Base-by-base conservation (phyloP, 2,329 filamentous ascomycete genomes). In the Nectriaceae sp. region DNA sequence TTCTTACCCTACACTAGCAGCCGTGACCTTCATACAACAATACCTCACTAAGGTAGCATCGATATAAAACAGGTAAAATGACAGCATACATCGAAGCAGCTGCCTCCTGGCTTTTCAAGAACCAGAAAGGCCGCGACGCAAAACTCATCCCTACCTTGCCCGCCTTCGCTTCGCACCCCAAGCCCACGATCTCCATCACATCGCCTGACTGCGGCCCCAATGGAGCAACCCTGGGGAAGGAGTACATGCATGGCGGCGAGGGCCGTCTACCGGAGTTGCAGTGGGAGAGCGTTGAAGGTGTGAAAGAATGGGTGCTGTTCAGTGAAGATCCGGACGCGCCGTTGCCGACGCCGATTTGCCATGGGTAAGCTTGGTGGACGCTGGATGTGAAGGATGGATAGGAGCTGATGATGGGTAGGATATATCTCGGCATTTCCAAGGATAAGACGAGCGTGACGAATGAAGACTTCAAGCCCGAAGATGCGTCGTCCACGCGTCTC, bases 311-410 rank as follows among this genome's bases (percentile, higher is more conserved):
- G 67, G 49, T 79, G 16, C 57, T 80, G 15, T 59, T 78, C 13
- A 64, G 61, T 33, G 75, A 78, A 49, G 74, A 80, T 44, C 74
- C 73, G 2, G 75, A 78, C 56, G 71, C 70, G 15, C 73, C 74
- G 16, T 42, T 77, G 22, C 68, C 72, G 5, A 71, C 65, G 10
- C 71, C 75, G 5, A 66, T 74, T n/a, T 67, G 68, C 21, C 76
- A 79, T 36, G 75, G 75, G 71, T 72, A 42, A 62, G 68, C 54
- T 16, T 11, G 3, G 21, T 4, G 21, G n/a, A 15, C 11, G 6
- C 21, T 2, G 18, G 15, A 8, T 8, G 37, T 6, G 18, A 21
- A 10, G 11, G 19, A 10, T 5, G 10, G 37, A 10, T 11, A 13
- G 16, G 8, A 8, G 21, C 49, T 43, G 35, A 49, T 6, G 40